Percentiles rank a stretch among this genome's conserved stretches.
phyloP scores from a whole-genome alignment of 345 rosid genomes.

The Capsella bursapastoris region DNA sequence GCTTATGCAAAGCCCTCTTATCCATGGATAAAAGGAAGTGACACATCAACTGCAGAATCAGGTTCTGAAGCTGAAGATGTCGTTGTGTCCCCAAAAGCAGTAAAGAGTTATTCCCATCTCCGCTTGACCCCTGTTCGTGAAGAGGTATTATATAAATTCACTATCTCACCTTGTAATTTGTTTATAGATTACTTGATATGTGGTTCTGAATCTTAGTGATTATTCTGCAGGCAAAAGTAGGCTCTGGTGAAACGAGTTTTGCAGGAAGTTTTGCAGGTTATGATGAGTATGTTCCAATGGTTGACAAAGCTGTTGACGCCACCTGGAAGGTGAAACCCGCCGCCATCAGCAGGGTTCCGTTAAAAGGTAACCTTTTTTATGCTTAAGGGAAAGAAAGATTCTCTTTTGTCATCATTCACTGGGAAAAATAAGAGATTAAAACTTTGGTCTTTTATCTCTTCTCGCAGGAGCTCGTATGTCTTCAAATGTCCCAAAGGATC shows the following conservation, averaged over 20 bases:
- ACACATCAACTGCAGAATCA: conserved; percentile 97
- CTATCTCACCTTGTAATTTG: neutral
- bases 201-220: conserved; percentile 22
- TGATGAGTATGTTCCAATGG: conserved; percentile 99
- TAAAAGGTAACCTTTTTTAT: conserved; percentile 58
- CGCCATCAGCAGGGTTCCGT: conserved; percentile 48
- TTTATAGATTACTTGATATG: neutral
- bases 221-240: conserved; percentile 64
- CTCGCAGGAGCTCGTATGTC: conserved; percentile 50
- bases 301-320: conserved; percentile 94
- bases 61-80: conserved; percentile 99
- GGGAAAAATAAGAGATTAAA: conserved; percentile 10
- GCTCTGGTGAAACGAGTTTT: conserved; percentile 63
- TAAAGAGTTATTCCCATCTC: conserved; percentile 79
- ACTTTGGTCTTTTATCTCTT: conserved; percentile 30
- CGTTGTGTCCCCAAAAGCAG: conserved; percentile 83
- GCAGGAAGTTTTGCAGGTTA: conserved; percentile 78
- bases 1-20: conserved; percentile 89
- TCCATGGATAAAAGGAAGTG: conserved; percentile 90
- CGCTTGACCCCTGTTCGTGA: conserved; percentile 96
- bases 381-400: conserved; percentile 5
- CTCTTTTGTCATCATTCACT: conserved; percentile 21
- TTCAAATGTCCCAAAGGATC: conserved; percentile 53
- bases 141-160: conserved; percentile 59
- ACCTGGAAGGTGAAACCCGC: conserved; percentile 78